These are phyloP conservation scores for Magnolia kwangsiensis DNA, from an alignment of 164 flowering plant species.

Conservation along the genomic window DNA sequence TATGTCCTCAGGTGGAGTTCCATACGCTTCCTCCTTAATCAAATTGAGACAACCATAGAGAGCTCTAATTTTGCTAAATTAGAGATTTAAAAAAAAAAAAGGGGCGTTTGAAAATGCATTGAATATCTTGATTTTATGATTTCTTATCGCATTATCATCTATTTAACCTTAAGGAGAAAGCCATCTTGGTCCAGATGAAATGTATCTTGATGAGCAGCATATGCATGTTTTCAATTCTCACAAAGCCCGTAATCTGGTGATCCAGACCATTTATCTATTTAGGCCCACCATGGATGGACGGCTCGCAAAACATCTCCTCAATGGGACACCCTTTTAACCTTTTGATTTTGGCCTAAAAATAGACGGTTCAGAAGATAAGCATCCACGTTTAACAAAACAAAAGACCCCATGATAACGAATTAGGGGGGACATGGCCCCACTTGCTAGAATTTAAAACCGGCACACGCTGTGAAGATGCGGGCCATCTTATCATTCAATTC, in stretches of 20 bases:
- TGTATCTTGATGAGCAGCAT: neutral
- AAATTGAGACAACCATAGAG: neutral
- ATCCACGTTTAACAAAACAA: too few relatives aligned
- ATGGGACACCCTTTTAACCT: too few relatives aligned
- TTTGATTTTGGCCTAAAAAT: too few relatives aligned
- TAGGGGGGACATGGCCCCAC: neutral
- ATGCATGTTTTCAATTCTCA: too few relatives aligned
- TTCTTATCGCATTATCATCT: neutral
- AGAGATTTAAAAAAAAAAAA: too few relatives aligned
- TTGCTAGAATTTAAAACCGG: neutral
- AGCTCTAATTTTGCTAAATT: neutral
- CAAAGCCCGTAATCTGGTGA: too few relatives aligned
- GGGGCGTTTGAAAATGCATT: neutral
- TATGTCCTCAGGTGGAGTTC: neutral
- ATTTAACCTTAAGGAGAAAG: conserved; percentile 1
- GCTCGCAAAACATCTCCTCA: too few relatives aligned
- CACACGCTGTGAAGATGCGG: neutral
- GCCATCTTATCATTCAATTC: neutral
- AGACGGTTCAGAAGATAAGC: too few relatives aligned
- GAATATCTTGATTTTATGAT: conserved; percentile 3
- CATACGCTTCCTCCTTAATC: neutral
- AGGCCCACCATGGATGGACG: too few relatives aligned
- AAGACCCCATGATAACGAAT: too few relatives aligned
- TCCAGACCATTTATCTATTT: too few relatives aligned
- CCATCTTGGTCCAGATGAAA: neutral